phyloP scores from a whole-genome alignment of 2,329 filamentous ascomycete species.

The Pseudogymnoascus sp. region DNA sequence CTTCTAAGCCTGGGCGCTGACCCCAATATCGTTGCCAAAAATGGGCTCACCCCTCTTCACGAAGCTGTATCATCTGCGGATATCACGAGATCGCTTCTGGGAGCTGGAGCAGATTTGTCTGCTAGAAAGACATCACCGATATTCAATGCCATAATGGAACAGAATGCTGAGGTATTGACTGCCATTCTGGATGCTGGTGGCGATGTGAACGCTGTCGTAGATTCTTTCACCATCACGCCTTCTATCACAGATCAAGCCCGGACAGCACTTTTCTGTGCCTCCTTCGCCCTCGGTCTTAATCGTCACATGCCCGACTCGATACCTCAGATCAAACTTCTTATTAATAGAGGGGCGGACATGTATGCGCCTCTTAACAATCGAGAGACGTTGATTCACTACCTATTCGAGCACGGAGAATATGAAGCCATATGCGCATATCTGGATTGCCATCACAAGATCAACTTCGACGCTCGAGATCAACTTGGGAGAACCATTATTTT shows the following conservation, averaged over 20 bases:
- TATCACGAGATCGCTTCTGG: conserved; percentile 14
- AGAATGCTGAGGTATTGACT: conserved; percentile 13
- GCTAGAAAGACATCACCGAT: conserved; percentile 15
- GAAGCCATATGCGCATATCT: conserved; percentile 15
- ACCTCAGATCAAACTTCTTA: conserved; percentile 16
- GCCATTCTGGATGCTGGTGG: conserved; percentile 16
- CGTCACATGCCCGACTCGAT: conserved; percentile 1
- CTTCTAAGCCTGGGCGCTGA: conserved; percentile 16
- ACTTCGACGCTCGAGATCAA: conserved; percentile 21
- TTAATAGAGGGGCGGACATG: conserved; percentile 16
- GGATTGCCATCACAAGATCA: conserved; percentile 15
- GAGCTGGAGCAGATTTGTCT: conserved; percentile 14
- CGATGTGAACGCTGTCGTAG: not conserved
- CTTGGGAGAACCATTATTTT: conserved; percentile 19
- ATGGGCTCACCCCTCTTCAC: conserved; percentile 15
- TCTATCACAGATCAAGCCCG: conserved; percentile 7
- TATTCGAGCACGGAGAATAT: conserved; percentile 17
- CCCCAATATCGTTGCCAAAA: conserved; percentile 14
- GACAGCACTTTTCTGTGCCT: conserved; percentile 14
- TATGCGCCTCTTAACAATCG: conserved; percentile 13
- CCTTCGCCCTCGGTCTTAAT: conserved; percentile 14
- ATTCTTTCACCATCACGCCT: not conserved
- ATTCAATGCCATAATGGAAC: conserved; percentile 14
- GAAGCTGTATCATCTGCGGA: conserved; percentile 16
- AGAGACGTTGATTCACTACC: conserved; percentile 15